A percentile compares a stretch with the other conserved stretches of the same genome.
phyloP scores from a whole-genome alignment of 805 yeast genomes.

The Sungouiozyma ichnusensis region DNA sequence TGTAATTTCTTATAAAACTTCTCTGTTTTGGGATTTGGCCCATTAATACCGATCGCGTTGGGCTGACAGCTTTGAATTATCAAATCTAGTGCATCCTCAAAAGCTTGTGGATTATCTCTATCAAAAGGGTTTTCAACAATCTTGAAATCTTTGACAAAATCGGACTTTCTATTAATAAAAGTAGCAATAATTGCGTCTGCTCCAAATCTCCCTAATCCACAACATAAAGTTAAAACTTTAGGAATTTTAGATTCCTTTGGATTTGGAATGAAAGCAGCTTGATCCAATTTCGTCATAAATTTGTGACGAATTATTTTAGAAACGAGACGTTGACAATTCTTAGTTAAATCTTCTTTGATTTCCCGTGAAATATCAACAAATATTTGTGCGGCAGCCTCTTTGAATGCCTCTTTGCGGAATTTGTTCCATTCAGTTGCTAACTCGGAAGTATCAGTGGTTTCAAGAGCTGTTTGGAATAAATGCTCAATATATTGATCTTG shows the following conservation, averaged over 20 bases:
- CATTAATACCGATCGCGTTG: constrained; percentile 84
- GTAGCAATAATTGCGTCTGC: constrained; percentile 82
- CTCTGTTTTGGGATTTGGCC: constrained; percentile 67
- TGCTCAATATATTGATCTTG: constrained; percentile 35
- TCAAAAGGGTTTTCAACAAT: constrained; percentile 61
- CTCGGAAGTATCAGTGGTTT: constrained; percentile 71
- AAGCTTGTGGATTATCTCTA: constrained; percentile 42
- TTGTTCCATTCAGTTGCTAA: constrained; percentile 72
- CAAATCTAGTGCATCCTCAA: constrained; percentile 50
- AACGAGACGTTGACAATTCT: constrained; percentile 62
- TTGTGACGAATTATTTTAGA: constrained; percentile 59
- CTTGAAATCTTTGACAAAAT: constrained; percentile 64
- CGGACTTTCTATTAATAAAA: constrained; percentile 69
- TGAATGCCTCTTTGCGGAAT: constrained; percentile 57
- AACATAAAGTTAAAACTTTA: constrained; percentile 67
- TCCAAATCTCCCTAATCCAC: constrained; percentile 75
- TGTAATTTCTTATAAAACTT: constrained; percentile 46
- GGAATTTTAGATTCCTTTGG: constrained; percentile 79
- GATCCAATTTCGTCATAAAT: constrained; percentile 68
- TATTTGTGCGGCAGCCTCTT: constrained; percentile 55
- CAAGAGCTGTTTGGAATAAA: constrained; percentile 41
- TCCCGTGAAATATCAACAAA: constrained; percentile 59
- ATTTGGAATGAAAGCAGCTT: constrained; percentile 84
- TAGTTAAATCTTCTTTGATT: constrained; percentile 72
- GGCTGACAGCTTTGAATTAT: constrained; percentile 61